phyloP scores from a whole-genome alignment of 78 protist species.

The Dictyostelium purpureum region DNA sequence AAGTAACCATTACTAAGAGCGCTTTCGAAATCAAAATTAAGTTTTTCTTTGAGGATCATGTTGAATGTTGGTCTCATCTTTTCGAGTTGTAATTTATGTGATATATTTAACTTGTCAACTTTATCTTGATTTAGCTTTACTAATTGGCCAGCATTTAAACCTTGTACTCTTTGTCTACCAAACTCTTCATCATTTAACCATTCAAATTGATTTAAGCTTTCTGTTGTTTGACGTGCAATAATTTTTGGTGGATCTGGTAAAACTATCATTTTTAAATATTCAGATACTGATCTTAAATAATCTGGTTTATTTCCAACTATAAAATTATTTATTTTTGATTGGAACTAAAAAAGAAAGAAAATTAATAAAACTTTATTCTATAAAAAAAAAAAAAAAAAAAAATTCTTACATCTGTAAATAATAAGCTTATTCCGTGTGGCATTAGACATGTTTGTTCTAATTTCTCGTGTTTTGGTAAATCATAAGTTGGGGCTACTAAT shows the following conservation, averaged over 20 bases:
- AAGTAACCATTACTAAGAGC: not conserved
- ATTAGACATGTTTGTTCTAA: not conserved
- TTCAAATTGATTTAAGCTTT: slow-evolving; percentile 12
- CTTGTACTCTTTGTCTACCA: slow-evolving; percentile 56
- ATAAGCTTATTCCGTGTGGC: slow-evolving; percentile 26
- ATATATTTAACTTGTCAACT: not conserved
- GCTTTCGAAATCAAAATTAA: not conserved
- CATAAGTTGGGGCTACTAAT: slow-evolving; percentile 26
- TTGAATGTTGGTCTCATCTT: not conserved
- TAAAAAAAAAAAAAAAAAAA: not conserved
- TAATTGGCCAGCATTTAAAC: slow-evolving; percentile 23
- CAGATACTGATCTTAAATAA: not conserved
- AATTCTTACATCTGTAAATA: slow-evolving; percentile 19
- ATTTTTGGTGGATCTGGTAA: slow-evolving; percentile 18
- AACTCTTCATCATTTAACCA: slow-evolving; percentile 56
- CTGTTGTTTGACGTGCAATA: not conserved
- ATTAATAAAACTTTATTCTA: not conserved
- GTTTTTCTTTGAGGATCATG: not conserved
- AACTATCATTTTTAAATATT: slow-evolving; percentile 17
- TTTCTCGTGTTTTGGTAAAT: slow-evolving; percentile 24
- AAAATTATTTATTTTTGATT: not conserved
- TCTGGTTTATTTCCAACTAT: not conserved
- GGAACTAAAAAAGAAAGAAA: slow-evolving; percentile 18
- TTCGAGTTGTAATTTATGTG: not conserved
- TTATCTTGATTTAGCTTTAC: not conserved